Conservation (phyloP, 2,329 filamentous ascomycete genomes). For the Monilinia polystroma region DNA sequence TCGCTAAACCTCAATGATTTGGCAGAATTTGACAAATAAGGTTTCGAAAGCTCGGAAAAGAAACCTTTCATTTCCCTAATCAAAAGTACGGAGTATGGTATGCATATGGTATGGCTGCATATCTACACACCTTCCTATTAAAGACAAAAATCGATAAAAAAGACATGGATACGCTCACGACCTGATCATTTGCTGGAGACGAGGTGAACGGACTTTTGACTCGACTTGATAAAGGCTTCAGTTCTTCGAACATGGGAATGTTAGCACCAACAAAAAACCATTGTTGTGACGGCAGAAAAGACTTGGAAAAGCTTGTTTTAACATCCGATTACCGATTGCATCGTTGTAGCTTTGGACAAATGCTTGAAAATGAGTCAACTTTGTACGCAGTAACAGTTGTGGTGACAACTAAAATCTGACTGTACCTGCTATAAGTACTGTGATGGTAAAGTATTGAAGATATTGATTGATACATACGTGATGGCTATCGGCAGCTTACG, state of each 20-base stretch:
- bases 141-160: not conserved
- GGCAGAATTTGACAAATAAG: not conserved
- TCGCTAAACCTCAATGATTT: not conserved
- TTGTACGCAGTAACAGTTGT: not conserved
- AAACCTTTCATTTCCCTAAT: not conserved
- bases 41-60: not conserved
- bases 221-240: not conserved
- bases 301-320: conserved; percentile 15
- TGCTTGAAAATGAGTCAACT: not conserved
- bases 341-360: not conserved
- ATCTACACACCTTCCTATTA: conserved; percentile 10
- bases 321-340: conserved; percentile 1
- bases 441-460: not conserved
- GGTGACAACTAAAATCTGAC: conserved; percentile 1
- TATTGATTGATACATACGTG: not conserved
- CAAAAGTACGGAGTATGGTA: not conserved
- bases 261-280: not conserved
- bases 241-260: no score
- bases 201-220: not conserved
- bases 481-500: not conserved
- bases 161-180: not conserved
- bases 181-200: not conserved
- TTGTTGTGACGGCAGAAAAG: not conserved
- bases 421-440: not conserved
- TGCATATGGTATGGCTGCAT: not conserved